Conservation (phyloP, 257 asterid species). For the Osmanthus fragrans region DNA sequence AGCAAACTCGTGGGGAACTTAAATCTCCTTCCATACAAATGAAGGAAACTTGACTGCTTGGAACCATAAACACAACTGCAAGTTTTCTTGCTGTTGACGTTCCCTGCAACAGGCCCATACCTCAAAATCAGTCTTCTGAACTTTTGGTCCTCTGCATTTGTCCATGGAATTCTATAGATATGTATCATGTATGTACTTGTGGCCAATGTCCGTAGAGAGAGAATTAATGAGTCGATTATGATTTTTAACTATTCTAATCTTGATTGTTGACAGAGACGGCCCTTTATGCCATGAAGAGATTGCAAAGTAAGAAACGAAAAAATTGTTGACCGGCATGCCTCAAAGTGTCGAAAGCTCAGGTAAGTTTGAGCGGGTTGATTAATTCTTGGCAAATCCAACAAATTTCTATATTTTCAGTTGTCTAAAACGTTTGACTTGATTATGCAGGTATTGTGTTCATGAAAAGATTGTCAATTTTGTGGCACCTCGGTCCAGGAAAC, state of each 20-base stretch:
- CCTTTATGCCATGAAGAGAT: constrained; percentile 41
- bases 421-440: neutral
- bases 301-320: constrained; percentile 47
- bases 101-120: no score
- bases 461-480: constrained; percentile 87
- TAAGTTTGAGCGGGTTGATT: neutral
- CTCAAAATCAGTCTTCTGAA: neutral
- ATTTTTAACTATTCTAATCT: neutral
- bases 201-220: neutral
- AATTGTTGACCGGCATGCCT: constrained; percentile 47
- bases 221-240: neutral
- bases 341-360: constrained; percentile 54
- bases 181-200: no score
- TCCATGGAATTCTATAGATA: neutral
- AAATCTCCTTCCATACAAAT: no score
- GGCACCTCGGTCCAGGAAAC: constrained; percentile 67
- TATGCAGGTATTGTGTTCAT: constrained; percentile 77
- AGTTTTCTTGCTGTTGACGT: neutral
- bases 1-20: no score
- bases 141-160: neutral
- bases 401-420: neutral
- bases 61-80: no score
- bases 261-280: constrained; percentile 35
- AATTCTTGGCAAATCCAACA: neutral
- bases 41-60: no score